phyloP scores from a whole-genome alignment of 1,284 basidiomycete genomes.

The Gymnopus androsaceus region DNA sequence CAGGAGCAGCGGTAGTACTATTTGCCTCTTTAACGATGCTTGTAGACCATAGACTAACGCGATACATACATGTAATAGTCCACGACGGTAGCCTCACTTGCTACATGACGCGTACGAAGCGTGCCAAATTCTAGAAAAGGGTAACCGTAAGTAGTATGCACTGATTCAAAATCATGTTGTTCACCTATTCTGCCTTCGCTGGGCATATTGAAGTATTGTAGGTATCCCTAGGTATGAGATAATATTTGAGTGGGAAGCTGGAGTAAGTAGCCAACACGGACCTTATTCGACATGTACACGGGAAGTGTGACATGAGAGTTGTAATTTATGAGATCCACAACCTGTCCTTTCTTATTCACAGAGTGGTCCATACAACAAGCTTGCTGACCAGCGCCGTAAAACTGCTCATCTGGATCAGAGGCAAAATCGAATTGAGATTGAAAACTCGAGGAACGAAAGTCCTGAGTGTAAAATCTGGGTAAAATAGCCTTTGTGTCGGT shows the following conservation, averaged over 20 bases:
- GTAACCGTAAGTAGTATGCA: neutral
- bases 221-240: slow-evolving; percentile 36
- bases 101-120: slow-evolving; percentile 37
- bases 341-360: slow-evolving; percentile 45
- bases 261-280: neutral
- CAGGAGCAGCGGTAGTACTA: slow-evolving; percentile 39
- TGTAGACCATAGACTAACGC: too few relatives aligned
- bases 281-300: slow-evolving; percentile 45
- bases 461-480: slow-evolving; percentile 38
- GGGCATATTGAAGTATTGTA: slow-evolving; percentile 44
- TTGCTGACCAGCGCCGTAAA: slow-evolving; percentile 43
- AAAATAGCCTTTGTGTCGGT: slow-evolving; percentile 38
- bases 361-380: slow-evolving; percentile 43
- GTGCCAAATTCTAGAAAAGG: slow-evolving; percentile 35
- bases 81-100: slow-evolving; percentile 38
- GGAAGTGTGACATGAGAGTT: slow-evolving; percentile 45
- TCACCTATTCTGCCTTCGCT: slow-evolving; percentile 40
- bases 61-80: slow-evolving; percentile 40
- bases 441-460: slow-evolving; percentile 37
- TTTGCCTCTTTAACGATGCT: too few relatives aligned
- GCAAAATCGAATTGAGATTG: slow-evolving; percentile 40
- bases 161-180: slow-evolving; percentile 3
- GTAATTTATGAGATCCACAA: slow-evolving; percentile 42
- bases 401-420: slow-evolving; percentile 37
- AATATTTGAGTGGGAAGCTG: neutral